Base-by-base conservation (phyloP, 768 basidiomycete species). In the Stropharia rugosoannulata region DNA sequence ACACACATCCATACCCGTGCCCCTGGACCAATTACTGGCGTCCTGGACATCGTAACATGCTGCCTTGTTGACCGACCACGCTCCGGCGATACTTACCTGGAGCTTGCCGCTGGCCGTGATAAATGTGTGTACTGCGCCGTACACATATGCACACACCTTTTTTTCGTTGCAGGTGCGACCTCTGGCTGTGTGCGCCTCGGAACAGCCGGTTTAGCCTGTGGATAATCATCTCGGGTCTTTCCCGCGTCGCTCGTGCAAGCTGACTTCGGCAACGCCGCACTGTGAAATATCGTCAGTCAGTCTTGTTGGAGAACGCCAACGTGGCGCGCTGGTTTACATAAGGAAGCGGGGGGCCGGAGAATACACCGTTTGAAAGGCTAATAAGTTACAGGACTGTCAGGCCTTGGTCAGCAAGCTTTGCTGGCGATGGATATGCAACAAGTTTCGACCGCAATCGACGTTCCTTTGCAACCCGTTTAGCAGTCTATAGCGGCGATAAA, bases 241-340 rank as follows among this genome's bases (percentile, higher is more conserved):
- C 42, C 51, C 19, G 51, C 51, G 16, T 52, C 27, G 41, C 41
- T 52, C 51, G 42, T 27, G 51, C 32, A 35, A 25, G 43, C 51
- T 45, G 44, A 52, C 16, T 52, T 44, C 51, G 51, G 41, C 51
- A 35, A 41, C 35, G 37, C 51, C 38, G 29, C 37, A 27, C 51
- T 41, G 32, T 51, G 51, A 32, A 49, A 49, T 32, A n/a, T 36
- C 6, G 51, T 9, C 41, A 37, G 18, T 43, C 32, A 43, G 36
- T 13, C 10, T 43, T 27, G 41, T 19, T n/a, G 6, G 12, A 36
- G 27, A 32, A 43, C 43, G 42, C 51, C 29, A 43, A 36, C 51
- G 42, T 52, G 51, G 51, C 32, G 32, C 27, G 25, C 39, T 32
- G 49, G n/a, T 36, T 52, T 52, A 52, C 51, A 43, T 52, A 52